Percentiles rank a stretch among this genome's conserved stretches.
phyloP scores from a whole-genome alignment of 2,329 filamentous ascomycete genomes.

The Aspergillus floridensis region DNA sequence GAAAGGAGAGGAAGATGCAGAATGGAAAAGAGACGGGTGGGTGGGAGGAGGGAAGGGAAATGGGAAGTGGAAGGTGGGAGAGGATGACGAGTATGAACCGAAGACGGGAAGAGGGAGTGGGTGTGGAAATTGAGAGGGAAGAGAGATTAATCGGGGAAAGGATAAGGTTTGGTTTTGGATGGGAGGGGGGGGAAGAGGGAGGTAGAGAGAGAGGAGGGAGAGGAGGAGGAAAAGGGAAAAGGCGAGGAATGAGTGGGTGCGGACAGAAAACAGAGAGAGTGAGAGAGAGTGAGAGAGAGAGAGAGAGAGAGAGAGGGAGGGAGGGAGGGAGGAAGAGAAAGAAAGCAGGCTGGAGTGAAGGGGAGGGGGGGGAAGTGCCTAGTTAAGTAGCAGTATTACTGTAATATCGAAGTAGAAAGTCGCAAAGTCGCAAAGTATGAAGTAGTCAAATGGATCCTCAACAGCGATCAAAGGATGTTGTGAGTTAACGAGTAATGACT shows the following conservation, averaged over 20 bases:
- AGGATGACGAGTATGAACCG: slow-evolving; percentile 10
- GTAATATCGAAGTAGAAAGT: background rate
- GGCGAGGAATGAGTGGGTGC: slow-evolving; percentile 11
- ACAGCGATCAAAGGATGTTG: background rate
- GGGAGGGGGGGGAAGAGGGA: slow-evolving; percentile 14
- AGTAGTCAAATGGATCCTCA: background rate
- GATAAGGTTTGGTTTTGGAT: slow-evolving; percentile 9
- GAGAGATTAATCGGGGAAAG: slow-evolving; percentile 4
- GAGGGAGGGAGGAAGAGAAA: slow-evolving; percentile 7
- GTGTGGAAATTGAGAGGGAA: slow-evolving; percentile 13
- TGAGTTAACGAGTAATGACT: background rate
- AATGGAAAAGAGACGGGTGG: background rate
- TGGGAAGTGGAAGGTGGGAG: slow-evolving; percentile 24
- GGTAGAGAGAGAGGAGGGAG: slow-evolving; percentile 23
- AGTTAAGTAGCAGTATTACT: background rate
- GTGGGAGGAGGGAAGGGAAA: slow-evolving; percentile 12
- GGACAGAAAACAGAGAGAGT: slow-evolving; percentile 18
- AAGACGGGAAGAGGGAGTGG: slow-evolving; percentile 23
- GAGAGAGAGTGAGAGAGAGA: slow-evolving; percentile 10
- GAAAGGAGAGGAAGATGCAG: slow-evolving; percentile 1
- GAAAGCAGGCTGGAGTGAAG: slow-evolving; percentile 12
- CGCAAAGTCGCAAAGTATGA: background rate
- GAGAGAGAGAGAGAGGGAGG: slow-evolving; percentile 14
- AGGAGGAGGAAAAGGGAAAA: slow-evolving; percentile 9
- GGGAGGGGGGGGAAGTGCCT: background rate